phyloP scores from a whole-genome alignment of 1,284 basidiomycete genomes.

The Wallemia hederae region DNA sequence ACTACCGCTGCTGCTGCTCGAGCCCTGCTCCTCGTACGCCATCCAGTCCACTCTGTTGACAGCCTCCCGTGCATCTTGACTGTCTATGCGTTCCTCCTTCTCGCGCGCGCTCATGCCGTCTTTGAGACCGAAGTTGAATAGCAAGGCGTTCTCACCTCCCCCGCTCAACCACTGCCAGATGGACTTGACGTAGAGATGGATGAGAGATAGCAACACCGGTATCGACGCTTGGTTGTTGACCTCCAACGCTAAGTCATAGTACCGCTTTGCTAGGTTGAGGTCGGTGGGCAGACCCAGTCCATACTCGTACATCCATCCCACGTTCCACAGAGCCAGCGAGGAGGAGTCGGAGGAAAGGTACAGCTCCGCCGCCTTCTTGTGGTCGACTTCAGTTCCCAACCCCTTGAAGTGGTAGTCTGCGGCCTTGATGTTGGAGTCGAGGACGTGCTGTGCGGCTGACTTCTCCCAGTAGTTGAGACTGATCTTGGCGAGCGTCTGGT shows the following conservation, averaged over 20 bases:
- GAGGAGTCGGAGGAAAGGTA: conserved; percentile 50
- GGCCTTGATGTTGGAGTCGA: conserved; percentile 86
- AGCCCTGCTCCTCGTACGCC: neutral
- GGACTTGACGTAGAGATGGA: conserved; percentile 56
- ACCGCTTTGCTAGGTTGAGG: conserved; percentile 84
- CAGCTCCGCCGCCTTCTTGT: conserved; percentile 67
- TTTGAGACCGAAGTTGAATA: conserved; percentile 10
- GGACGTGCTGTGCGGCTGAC: conserved; percentile 70
- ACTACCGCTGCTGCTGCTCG: too few species aligned
- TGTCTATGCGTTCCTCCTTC: neutral
- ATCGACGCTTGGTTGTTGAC: conserved; percentile 67
- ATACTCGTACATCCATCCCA: conserved; percentile 98
- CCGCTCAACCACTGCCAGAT: conserved; percentile 50
- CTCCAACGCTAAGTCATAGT: conserved; percentile 69
- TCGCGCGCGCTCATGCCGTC: neutral
- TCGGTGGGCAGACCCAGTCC: conserved; percentile 73
- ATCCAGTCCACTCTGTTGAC: neutral
- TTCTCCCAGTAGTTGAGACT: conserved; percentile 80
- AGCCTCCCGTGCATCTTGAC: neutral
- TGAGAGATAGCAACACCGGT: conserved; percentile 51
- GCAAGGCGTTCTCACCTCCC: conserved; percentile 20
- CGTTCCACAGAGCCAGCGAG: conserved; percentile 88
- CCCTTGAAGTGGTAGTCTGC: conserved; percentile 86
- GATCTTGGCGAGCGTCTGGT: conserved; percentile 42
- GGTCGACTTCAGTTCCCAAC: conserved; percentile 36